These are phyloP conservation scores for Leccinum pellstonianum DNA, from an alignment of 768 basidiomycete species.

Conservation along the genomic window DNA sequence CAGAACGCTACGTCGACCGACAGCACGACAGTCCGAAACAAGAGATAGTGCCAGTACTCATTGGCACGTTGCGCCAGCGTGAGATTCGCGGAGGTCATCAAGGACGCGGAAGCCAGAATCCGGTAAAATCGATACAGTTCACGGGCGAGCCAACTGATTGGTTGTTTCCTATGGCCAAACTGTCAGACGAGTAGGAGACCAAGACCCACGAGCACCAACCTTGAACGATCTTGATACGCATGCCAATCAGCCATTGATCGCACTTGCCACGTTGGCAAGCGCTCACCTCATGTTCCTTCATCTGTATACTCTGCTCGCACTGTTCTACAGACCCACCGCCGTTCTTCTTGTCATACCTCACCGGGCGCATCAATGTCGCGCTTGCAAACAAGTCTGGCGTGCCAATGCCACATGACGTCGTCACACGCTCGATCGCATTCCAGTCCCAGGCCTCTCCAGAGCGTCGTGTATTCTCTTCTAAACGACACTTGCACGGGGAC, in stretches of 20 bases:
- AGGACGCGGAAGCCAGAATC: slow-evolving; percentile 71
- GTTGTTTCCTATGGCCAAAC: slow-evolving; percentile 56
- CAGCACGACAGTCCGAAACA: too few relatives aligned
- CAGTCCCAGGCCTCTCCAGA: too few relatives aligned
- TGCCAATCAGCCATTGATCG: background rate
- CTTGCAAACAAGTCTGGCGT: too few relatives aligned
- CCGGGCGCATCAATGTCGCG: too few relatives aligned
- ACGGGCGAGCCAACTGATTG: slow-evolving; percentile 83
- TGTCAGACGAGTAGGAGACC: background rate
- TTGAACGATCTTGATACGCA: slow-evolving; percentile 33
- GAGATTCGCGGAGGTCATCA: slow-evolving; percentile 46
- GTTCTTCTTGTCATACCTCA: too few relatives aligned
- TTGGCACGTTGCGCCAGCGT: background rate
- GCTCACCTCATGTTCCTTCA: slow-evolving; percentile 72
- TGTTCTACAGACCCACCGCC: too few relatives aligned
- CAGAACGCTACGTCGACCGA: too few relatives aligned
- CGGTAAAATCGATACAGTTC: slow-evolving; percentile 88
- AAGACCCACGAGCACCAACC: slow-evolving; percentile 18
- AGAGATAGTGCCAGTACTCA: too few relatives aligned
- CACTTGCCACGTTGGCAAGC: background rate
- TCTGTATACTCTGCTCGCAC: slow-evolving; percentile 65
- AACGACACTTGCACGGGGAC: too few relatives aligned
- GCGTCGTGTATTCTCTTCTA: too few relatives aligned
- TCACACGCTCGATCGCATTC: too few relatives aligned
- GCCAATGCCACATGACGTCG: too few relatives aligned